Evolutionary conservation across 257 asterid species (phyloP).

Genomic region (Solanum gracilifrons): DNA sequence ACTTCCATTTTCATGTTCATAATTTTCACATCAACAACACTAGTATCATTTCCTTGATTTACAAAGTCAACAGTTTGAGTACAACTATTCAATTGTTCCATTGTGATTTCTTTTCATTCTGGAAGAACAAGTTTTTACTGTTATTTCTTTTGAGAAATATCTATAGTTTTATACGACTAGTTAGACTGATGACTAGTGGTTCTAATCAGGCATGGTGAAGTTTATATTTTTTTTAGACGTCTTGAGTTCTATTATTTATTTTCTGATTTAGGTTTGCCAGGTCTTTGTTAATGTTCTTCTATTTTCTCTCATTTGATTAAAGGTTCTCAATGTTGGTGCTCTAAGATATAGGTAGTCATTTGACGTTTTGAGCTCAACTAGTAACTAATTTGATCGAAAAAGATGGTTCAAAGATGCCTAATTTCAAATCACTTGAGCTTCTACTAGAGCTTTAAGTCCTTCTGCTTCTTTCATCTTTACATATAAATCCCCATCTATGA

Average conservation of each 20-base stretch:
- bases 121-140: too few relatives aligned
- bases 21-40: too few relatives aligned
- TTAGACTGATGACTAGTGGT: too few relatives aligned
- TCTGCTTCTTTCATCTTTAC: constrained; percentile 52
- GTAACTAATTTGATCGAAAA: background rate
- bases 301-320: background rate
- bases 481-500: constrained; percentile 38
- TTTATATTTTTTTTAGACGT: too few relatives aligned
- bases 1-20: background rate
- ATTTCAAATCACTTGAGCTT: constrained; percentile 40
- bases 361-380: background rate
- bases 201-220: too few relatives aligned
- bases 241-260: too few relatives aligned
- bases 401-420: background rate
- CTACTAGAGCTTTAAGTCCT: constrained; percentile 44
- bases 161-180: too few relatives aligned
- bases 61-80: background rate
- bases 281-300: background rate
- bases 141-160: too few relatives aligned
- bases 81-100: background rate
- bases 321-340: background rate
- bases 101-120: constrained; percentile 16
- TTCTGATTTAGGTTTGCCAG: too few relatives aligned
- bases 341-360: background rate
- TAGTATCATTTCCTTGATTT: background rate